Evolutionary conservation across 2,329 filamentous ascomycete genomes (phyloP).

Genomic region (Dactylonectria estremocensis): DNA sequence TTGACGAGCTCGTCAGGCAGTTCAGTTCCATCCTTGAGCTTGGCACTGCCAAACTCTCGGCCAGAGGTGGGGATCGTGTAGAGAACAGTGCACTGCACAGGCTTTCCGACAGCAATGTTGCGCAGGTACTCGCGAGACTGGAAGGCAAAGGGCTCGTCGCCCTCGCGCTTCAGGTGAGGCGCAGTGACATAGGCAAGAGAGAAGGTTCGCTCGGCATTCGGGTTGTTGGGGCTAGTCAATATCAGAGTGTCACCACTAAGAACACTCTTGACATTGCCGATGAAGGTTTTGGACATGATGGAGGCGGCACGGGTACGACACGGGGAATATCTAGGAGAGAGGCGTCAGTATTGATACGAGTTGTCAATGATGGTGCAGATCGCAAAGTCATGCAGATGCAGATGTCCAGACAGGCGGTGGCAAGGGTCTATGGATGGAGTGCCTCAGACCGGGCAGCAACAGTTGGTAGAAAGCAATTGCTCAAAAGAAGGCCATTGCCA

Average conservation of each 20-base stretch:
- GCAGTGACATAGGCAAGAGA: constrained; percentile 94
- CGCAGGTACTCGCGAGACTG: constrained; percentile 95
- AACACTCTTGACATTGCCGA: constrained; percentile 91
- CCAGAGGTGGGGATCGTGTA: constrained; percentile 90
- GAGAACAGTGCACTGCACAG: constrained; percentile 85
- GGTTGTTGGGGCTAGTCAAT: constrained; percentile 85
- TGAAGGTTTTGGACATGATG: constrained; percentile 68
- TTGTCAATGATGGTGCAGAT: not conserved
- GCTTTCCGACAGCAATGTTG: constrained; percentile 86
- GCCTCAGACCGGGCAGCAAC: not conserved
- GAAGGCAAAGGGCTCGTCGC: constrained; percentile 93
- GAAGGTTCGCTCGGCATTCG: constrained; percentile 85
- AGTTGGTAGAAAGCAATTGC: not conserved
- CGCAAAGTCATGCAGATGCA: not conserved
- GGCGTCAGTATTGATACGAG: constrained; percentile 35
- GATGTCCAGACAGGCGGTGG: not conserved
- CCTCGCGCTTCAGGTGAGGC: constrained; percentile 88
- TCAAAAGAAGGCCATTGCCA: not conserved
- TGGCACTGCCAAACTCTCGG: constrained; percentile 89
- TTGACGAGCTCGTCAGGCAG: constrained; percentile 88
- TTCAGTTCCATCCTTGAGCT: constrained; percentile 80
- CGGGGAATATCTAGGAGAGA: constrained; percentile 37
- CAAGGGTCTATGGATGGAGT: not conserved
- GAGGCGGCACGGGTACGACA: constrained; percentile 41
- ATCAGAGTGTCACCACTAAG: constrained; percentile 94